phyloP scores from a whole-genome alignment of 192 early-diverging fungal genomes.

The Gamsiella multidivaricata region DNA sequence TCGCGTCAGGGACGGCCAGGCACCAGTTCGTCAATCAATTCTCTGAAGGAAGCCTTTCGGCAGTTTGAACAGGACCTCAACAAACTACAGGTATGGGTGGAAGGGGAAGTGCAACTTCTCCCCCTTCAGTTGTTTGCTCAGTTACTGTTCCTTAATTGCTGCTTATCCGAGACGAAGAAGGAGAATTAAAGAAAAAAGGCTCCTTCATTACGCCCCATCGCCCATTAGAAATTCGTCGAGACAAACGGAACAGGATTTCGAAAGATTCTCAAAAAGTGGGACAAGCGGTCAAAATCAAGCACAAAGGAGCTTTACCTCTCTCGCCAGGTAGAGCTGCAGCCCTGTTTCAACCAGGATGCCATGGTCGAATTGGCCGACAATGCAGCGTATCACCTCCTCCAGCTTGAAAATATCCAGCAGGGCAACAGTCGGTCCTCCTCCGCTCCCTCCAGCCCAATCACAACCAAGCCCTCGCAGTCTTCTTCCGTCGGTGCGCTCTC shows the following conservation, averaged over 20 bases:
- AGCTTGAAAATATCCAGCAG: constrained; percentile 75
- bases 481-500: constrained; percentile 28
- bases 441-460: constrained; percentile 41
- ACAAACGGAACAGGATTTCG: constrained; percentile 96
- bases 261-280: constrained; percentile 99
- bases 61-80: constrained; percentile 93
- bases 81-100: constrained; percentile 87
- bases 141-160: too few relatives aligned
- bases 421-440: constrained; percentile 50
- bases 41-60: constrained; percentile 89
- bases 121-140: too few relatives aligned
- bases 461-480: constrained; percentile 29
- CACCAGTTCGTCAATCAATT: constrained; percentile 70
- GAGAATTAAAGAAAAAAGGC: neutral
- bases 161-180: too few relatives aligned
- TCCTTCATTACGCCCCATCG: too few relatives aligned
- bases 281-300: constrained; percentile 96
- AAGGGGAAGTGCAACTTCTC: too few relatives aligned
- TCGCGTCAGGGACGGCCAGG: constrained; percentile 63
- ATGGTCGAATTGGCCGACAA: constrained; percentile 91
- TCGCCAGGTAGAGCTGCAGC: constrained; percentile 97
- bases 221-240: constrained; percentile 93
- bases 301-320: constrained; percentile 98
- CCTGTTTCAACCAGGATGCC: constrained; percentile 95
- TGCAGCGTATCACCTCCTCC: constrained; percentile 79